Base-by-base conservation (phyloP, 164 flowering plant genomes). In the Magnolia sinica region DNA sequence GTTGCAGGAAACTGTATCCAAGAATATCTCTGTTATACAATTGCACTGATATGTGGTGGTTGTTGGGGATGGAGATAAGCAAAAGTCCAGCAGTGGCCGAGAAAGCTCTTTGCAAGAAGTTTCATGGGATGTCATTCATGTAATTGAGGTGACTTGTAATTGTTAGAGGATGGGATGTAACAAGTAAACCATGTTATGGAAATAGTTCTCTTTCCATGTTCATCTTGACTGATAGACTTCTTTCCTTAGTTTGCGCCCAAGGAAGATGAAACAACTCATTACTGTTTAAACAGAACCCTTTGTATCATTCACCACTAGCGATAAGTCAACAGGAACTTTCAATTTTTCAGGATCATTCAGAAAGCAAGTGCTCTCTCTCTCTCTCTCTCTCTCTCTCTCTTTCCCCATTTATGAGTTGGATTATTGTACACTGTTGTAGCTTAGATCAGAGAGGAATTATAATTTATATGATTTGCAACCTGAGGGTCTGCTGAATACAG, bases 71-170 rank as follows among this genome's bases (percentile, higher is more conserved):
- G 81, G 79, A 95, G 99, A 95, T 89, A 98, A 98, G 70, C 90
- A 97, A 67, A 95, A 84, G 85, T 74, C 93, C 4, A 96, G 86
- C 8, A 92, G 92, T 9, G 99, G 99, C 8, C 85, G 91, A 79
- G 89, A 98, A 80, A 97, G 99, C 67, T 86, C 86, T 82, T 82
- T 95, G 81, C 87, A 95, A 77, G 98, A 93, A 84, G 99, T 98
- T 69, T 84, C 91, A 71, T 95, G 99, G 99, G 98, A 95, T 82
- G 99, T 97, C 11, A 91, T 93, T 70, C 99, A 95, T 89, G 95
- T 95, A 68, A 89, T 95, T 82, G 88, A 95, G 97, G 97, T 92
- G 76, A 76, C 49, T 45, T 66, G 14, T 66, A 8, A 2, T 27
- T 27, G 29, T 27, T 27, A 27, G 29, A 27, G 29, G 29, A 27